Base-by-base conservation (phyloP, 2,329 filamentous ascomycete species). In the Dactylonectria macrodidyma region DNA sequence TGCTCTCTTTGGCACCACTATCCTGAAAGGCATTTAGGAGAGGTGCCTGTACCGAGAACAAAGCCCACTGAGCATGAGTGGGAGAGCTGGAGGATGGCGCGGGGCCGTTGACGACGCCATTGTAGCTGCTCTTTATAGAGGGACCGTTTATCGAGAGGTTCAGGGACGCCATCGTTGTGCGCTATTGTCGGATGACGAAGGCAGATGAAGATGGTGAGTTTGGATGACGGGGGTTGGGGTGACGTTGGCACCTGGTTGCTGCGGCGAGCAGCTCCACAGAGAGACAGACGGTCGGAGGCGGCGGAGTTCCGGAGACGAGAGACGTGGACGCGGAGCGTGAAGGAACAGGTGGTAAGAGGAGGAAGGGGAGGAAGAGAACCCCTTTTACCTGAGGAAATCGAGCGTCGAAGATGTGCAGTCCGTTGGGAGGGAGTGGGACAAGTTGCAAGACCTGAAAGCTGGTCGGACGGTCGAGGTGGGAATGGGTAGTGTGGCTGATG, bases 21-120 rank as follows among this genome's bases (percentile, higher is more conserved):
- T 96, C 93, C 82, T 97, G 94, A 81, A 99, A 99, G 67, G 95
- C 95, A 84, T 93, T 98, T 79, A 94, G 88, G 47, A 99, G 89
- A 62, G 96, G 96, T 67, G 95, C 93, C 80, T 96, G 93, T 47
- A 99, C 96, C 8, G 93, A 93, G 84, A 97, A 97, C 69, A 99
- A 86, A 22, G 94, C 95, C 96, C 96, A 99, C 85, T 95, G 93
- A 70, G 90, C 95, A 78, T 93, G 93, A 55, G 95, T 97, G 46
- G 93, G 88, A 55, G 95, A 97, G 78, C 86, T 86, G 41, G 87
- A 85, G 38, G 86, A 83, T 30, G 84, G 80, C 59, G 84, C 79
- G 55, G 84, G 80, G 68, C 84, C 85, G 75, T 88, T 89, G 75
- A 90, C 81, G 68, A 90, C 87, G 58, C 84, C 85, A 75, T 86